Conservation (phyloP, 495 filamentous ascomycete species). For the Penicillium ucsense region DNA sequence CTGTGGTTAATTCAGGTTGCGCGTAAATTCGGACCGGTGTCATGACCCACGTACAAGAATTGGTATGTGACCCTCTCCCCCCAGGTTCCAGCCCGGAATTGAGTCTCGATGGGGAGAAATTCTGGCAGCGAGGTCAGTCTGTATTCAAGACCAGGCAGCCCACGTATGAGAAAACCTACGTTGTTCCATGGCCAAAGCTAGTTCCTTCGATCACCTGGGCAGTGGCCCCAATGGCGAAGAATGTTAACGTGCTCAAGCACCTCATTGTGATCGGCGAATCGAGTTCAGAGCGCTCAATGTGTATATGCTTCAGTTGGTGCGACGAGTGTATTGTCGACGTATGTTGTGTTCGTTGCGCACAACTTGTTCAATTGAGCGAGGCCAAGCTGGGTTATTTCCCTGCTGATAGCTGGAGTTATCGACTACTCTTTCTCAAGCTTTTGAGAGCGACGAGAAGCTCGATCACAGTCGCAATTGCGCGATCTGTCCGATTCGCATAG, state of each 20-base stretch:
- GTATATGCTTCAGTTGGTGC: no score
- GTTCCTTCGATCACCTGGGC: slow-evolving; percentile 56
- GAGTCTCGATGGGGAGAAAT: slow-evolving; percentile 46
- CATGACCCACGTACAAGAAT: slow-evolving; percentile 39
- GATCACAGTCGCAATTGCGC: slow-evolving; percentile 16
- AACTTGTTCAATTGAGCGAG: neutral
- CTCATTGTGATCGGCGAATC: slow-evolving; percentile 25
- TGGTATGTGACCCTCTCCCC: slow-evolving; percentile 61
- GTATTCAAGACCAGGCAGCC: neutral
- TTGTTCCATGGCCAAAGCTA: slow-evolving; percentile 67
- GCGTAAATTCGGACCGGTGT: no score
- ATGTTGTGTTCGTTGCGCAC: neutral
- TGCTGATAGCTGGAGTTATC: neutral
- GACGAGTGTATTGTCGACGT: no score
- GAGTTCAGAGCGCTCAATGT: no score
- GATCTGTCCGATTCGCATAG: slow-evolving; percentile 24
- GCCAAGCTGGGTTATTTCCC: no score
- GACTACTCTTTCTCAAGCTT: slow-evolving; percentile 1
- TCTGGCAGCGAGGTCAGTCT: slow-evolving; percentile 14
- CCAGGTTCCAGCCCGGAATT: slow-evolving; percentile 57
- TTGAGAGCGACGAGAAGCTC: slow-evolving; percentile 7
- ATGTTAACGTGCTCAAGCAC: slow-evolving; percentile 25
- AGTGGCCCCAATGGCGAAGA: slow-evolving; percentile 45
- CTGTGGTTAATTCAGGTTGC: neutral
- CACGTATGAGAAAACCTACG: slow-evolving; percentile 31